Base-by-base conservation (phyloP, 1,284 basidiomycete genomes). In the Sporisorium exsertum region DNA sequence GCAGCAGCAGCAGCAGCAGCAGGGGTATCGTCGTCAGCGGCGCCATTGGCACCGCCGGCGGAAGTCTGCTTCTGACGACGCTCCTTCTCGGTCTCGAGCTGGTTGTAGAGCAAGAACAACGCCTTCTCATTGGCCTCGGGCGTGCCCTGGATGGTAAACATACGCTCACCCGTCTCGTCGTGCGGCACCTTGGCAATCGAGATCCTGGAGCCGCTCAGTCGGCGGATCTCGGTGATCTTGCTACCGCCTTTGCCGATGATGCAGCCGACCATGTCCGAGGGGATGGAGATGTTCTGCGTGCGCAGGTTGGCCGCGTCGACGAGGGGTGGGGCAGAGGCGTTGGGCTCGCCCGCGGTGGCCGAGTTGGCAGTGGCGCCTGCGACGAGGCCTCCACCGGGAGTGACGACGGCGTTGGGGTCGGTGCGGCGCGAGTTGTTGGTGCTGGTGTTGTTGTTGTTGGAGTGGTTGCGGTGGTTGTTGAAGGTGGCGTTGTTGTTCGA, bases 231-330 rank as follows among this genome's bases (percentile, higher is more conserved):
- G 67, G 95, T 97, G 82, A 99, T 99, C 89, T 98, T 99, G 81
- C 93, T 93, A 37, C 96, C 96, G 84, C 93, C 94, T 79, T 95
- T 94, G 72, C 96, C 96, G 83, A 88, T 89, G 75, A 82, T 87
- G 79, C 86, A 87, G 86, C 95, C 95, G 78, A 98, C 96, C 96
- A 99, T 99, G 79, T 82, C 81, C 7, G 76, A 77, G 12, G 96
- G 96, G 82, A 99, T 99, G 78, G 95, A 96, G 82, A 99, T 99
- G 87, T 97, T 97, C 88, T 99, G 96, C 15, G 96, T 98, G 78
- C 95, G 93, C 73, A 97, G 89, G 87, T 95, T 95, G 61, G 88
- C 87, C 77, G 88, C 88, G 54, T 84, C 77, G 88, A 71, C 86
- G 84, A 73, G 66, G 20, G 75, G 70, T 16, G 75, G 75, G 8